Conservation (phyloP, 768 basidiomycete species). For the Lyophyllum atratum region DNA sequence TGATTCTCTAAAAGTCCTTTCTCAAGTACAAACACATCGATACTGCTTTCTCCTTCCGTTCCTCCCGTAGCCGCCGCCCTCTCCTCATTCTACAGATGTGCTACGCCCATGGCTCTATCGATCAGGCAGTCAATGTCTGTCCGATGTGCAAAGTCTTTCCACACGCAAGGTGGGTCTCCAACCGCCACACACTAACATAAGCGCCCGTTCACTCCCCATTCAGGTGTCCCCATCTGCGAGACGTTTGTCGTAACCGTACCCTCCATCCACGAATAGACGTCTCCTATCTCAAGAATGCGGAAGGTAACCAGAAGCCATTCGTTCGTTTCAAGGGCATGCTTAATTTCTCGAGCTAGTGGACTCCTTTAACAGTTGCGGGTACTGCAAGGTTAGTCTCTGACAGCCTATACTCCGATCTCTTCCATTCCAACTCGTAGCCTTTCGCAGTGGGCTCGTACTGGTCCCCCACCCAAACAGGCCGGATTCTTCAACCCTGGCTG, state of each 20-base stretch:
- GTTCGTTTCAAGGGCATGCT: constrained; percentile 12
- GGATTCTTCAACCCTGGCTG: constrained; percentile 75
- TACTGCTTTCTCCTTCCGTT: constrained; percentile 33
- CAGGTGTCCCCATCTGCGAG: constrained; percentile 78
- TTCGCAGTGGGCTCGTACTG: constrained; percentile 69
- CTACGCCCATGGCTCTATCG: constrained; percentile 66
- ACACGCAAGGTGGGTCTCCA: constrained; percentile 53
- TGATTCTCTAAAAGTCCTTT: constrained; percentile 26
- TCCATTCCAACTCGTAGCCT: constrained; percentile 24
- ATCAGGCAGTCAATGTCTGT: constrained; percentile 68
- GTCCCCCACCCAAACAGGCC: constrained; percentile 52
- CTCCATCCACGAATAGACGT: constrained; percentile 79
- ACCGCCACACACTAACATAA: constrained; percentile 6
- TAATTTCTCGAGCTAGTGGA: constrained; percentile 50
- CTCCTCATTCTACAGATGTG: constrained; percentile 57
- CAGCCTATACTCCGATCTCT: constrained; percentile 14
- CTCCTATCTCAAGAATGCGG: constrained; percentile 83
- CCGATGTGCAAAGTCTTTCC: constrained; percentile 87
- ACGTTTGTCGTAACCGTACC: constrained; percentile 73
- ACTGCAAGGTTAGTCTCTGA: constrained; percentile 71
- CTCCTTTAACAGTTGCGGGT: constrained; percentile 85
- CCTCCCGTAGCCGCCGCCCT: constrained; percentile 19
- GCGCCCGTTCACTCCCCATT: constrained; percentile 23
- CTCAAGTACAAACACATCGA: constrained; percentile 37
- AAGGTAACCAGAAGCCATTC: constrained; percentile 53